Percentiles rank a stretch among this genome's conserved stretches.
phyloP scores from a whole-genome alignment of 306 rosid genomes.

The Crotalaria pallida region DNA sequence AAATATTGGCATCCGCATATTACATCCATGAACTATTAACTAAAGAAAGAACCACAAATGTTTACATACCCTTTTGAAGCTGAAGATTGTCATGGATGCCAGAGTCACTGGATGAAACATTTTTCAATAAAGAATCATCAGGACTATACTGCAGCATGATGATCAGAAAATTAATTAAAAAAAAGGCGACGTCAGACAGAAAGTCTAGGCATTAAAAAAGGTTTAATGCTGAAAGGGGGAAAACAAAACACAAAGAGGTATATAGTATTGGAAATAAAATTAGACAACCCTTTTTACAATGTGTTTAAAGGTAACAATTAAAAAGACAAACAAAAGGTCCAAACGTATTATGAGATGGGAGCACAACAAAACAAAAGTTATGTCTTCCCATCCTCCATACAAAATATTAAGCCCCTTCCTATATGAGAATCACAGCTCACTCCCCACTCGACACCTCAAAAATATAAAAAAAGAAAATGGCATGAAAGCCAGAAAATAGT shows the following conservation, averaged over 20 bases:
- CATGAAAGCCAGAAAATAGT: not conserved
- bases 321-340: not conserved
- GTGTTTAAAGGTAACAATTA: not conserved
- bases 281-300: not conserved
- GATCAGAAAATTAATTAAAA: conserved; percentile 15
- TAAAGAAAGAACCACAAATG: too few relatives aligned
- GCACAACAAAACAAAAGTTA: not conserved
- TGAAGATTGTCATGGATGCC: conserved; percentile 34
- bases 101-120: conserved; percentile 39
- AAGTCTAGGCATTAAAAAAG: not conserved
- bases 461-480: not conserved
- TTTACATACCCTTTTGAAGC: conserved; percentile 45
- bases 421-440: not conserved
- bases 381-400: too few relatives aligned
- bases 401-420: too few relatives aligned
- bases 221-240: not conserved
- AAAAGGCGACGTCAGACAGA: not conserved
- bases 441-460: not conserved
- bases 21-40: not conserved
- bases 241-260: not conserved
- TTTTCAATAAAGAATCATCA: conserved; percentile 40
- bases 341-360: not conserved
- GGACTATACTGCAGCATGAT: conserved; percentile 48
- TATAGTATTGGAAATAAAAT: not conserved
- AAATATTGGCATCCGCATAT: not conserved